Evolutionary conservation across 2,329 filamentous ascomycete species (phyloP).

Genomic region (Beauveria sp.): DNA sequence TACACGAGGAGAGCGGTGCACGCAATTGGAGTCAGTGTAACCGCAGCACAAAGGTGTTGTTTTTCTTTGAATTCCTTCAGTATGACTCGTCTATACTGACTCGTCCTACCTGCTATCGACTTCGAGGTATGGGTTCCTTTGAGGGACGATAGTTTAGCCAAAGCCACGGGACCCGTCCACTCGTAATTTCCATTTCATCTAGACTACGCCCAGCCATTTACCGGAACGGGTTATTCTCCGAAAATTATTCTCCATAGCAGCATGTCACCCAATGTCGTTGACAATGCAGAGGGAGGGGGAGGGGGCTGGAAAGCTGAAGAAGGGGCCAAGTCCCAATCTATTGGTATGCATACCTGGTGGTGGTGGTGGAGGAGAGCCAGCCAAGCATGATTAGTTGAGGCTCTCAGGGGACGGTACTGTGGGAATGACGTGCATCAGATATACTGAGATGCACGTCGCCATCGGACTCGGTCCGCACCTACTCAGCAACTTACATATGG

Average conservation of each 20-base stretch:
- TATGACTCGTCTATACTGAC: too few species aligned
- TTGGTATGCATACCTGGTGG: too few species aligned
- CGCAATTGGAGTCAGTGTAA: background rate
- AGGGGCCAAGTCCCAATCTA: background rate
- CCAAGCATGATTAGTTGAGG: background rate
- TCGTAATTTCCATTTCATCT: slow-evolving; percentile 3
- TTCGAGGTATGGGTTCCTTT: background rate
- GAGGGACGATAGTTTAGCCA: background rate
- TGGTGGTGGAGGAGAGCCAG: too few species aligned
- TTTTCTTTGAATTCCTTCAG: background rate
- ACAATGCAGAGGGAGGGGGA: background rate
- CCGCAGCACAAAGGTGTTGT: background rate
- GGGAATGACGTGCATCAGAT: slow-evolving; percentile 5
- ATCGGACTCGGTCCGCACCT: too few species aligned
- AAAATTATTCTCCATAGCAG: background rate
- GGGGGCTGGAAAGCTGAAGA: background rate
- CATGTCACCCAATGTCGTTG: background rate
- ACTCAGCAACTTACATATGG: too few species aligned
- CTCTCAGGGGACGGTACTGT: background rate
- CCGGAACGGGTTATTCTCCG: background rate
- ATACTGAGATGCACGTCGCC: background rate
- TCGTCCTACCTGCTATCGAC: background rate
- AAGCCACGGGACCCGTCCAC: background rate
- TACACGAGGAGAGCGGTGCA: background rate
- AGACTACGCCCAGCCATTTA: background rate